Evolutionary conservation across 768 basidiomycete genomes (phyloP).

Genomic region (Lentinula raphanica): DNA sequence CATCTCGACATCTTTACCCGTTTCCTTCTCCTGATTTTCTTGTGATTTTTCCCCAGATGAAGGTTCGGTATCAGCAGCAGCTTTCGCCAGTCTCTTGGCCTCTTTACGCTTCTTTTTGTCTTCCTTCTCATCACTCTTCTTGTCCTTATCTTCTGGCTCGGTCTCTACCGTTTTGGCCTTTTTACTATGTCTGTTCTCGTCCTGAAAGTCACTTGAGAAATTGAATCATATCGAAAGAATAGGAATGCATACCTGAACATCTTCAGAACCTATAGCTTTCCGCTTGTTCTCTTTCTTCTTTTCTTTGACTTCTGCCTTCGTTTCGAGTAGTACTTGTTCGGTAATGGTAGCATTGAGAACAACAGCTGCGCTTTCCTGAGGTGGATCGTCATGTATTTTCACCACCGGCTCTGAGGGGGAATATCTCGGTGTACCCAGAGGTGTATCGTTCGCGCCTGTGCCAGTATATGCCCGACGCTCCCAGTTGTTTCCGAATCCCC

Average conservation of each 20-base stretch:
- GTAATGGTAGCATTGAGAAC: neutral
- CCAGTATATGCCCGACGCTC: constrained; percentile 19
- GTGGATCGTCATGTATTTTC: constrained; percentile 7
- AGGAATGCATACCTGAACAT: constrained; percentile 17
- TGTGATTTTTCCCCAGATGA: constrained; percentile 7
- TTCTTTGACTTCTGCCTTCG: constrained; percentile 23
- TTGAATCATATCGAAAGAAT: neutral
- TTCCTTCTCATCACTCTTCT: constrained; percentile 6
- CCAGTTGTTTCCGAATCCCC: constrained; percentile 30
- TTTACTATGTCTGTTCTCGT: constrained; percentile 18
- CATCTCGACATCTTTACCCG: constrained; percentile 8
- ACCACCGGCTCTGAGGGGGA: constrained; percentile 24
- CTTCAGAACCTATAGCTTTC: constrained; percentile 24
- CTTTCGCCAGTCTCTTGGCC: constrained; percentile 14
- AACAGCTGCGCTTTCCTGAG: constrained; percentile 11
- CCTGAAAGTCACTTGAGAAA: neutral
- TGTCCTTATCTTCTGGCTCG: constrained; percentile 15
- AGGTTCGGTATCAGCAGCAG: constrained; percentile 6
- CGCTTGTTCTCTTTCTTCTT: constrained; percentile 35
- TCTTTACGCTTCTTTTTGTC: constrained; percentile 15
- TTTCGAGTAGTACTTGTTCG: neutral
- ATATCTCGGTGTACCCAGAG: constrained; percentile 63
- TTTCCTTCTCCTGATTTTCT: constrained; percentile 20
- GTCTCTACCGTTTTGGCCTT: constrained; percentile 27
- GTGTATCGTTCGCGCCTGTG: constrained; percentile 70